A percentile compares a stretch with the other conserved stretches of the same genome.
Evolutionary conservation across 108 stramenopile species (phyloP).

Genomic region (Mayamaea pseudoterrestris): DNA sequence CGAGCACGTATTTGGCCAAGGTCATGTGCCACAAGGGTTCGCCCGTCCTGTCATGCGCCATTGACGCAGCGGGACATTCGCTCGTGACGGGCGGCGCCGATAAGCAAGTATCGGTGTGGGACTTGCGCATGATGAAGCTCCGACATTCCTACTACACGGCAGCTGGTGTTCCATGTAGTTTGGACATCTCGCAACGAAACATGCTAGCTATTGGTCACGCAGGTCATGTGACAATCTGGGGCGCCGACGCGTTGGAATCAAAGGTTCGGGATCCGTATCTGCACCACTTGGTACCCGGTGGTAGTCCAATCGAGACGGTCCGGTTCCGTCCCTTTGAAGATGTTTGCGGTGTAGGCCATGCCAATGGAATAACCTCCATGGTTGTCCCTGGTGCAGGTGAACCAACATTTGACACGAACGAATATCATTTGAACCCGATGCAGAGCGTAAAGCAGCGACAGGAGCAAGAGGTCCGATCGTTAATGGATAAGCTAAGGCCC

Average conservation of each 20-base stretch:
- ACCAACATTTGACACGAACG: constrained; percentile 89
- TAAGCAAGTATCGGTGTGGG: constrained; percentile 86
- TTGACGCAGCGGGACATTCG: constrained; percentile 67
- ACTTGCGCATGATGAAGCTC: constrained; percentile 77
- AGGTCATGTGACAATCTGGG: constrained; percentile 84
- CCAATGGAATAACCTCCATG: constrained; percentile 77
- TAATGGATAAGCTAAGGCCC: constrained; percentile 90
- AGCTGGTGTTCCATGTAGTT: constrained; percentile 44
- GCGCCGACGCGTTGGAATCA: constrained; percentile 48
- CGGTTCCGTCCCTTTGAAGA: constrained; percentile 97
- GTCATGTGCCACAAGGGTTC: constrained; percentile 84
- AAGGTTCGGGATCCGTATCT: constrained; percentile 86
- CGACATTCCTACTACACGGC: constrained; percentile 45
- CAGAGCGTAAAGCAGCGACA: constrained; percentile 81
- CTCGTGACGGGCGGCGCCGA: constrained; percentile 90
- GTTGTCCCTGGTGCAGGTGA: constrained; percentile 96
- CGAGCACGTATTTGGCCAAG: constrained; percentile 71
- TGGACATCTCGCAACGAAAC: constrained; percentile 86
- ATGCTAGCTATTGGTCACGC: constrained; percentile 82
- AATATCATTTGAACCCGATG: constrained; percentile 86
- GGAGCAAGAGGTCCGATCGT: constrained; percentile 89
- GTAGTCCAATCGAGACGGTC: constrained; percentile 48
- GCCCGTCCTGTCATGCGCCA: constrained; percentile 68
- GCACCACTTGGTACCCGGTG: constrained; percentile 62
- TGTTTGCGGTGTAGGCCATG: constrained; percentile 91